Percentiles rank a stretch among this genome's conserved stretches.
Evolutionary conservation across 768 basidiomycete genomes (phyloP).

Genomic region (Hericium rajendrae): DNA sequence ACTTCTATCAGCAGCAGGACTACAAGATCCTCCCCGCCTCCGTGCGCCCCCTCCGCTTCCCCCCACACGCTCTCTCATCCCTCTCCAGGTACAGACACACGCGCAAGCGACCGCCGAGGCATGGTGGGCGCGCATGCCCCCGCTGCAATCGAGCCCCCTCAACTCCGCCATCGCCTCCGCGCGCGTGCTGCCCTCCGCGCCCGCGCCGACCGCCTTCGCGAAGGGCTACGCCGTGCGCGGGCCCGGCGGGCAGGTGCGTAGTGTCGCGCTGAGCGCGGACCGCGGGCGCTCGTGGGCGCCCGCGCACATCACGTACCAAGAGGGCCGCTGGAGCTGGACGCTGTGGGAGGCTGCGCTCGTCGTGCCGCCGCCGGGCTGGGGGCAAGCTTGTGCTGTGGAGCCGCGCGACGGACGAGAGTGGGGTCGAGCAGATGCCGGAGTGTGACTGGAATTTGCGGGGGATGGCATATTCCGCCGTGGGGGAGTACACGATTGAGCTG

Average conservation of each 20-base stretch:
- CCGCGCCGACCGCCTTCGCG: slow-evolving; percentile 14
- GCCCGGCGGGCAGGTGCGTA: slow-evolving; percentile 30
- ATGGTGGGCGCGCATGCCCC: slow-evolving; percentile 47
- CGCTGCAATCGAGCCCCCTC: slow-evolving; percentile 48
- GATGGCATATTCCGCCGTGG: slow-evolving; percentile 34
- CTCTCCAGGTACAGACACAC: slow-evolving; percentile 15
- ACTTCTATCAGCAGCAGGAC: slow-evolving; percentile 65
- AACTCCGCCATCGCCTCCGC: slow-evolving; percentile 47
- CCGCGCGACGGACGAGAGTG: slow-evolving; percentile 43
- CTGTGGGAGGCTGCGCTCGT: slow-evolving; percentile 51
- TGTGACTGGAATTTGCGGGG: slow-evolving; percentile 60
- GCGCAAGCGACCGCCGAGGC: slow-evolving; percentile 17
- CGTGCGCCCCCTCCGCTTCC: not conserved
- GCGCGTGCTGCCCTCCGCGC: not conserved
- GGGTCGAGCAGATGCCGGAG: slow-evolving; percentile 35
- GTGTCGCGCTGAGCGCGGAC: slow-evolving; percentile 44
- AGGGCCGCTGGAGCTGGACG: slow-evolving; percentile 67
- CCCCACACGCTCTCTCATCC: too few species aligned
- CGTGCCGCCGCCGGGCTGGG: slow-evolving; percentile 9
- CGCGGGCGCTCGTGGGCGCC: slow-evolving; percentile 41
- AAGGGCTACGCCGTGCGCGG: slow-evolving; percentile 54
- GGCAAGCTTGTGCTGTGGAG: slow-evolving; percentile 24
- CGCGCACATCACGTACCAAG: slow-evolving; percentile 46
- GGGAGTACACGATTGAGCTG: slow-evolving; percentile 31
- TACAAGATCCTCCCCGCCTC: slow-evolving; percentile 39